Base-by-base conservation (phyloP, 2,329 filamentous ascomycete genomes). In the Tolypocladium amazonense region DNA sequence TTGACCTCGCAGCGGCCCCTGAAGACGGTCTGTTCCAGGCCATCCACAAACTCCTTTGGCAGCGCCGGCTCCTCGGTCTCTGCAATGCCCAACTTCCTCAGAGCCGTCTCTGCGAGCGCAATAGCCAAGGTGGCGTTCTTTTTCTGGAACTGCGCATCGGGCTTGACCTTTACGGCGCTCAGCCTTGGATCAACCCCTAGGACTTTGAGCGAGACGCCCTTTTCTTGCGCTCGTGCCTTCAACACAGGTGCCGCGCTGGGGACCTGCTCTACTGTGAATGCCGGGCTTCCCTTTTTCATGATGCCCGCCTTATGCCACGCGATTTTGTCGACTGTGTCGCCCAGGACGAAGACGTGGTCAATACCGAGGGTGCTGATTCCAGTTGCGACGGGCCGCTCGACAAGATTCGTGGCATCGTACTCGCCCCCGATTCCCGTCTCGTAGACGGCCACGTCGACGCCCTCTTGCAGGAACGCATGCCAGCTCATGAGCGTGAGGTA, bases 251-350 rank as follows among this genome's bases (percentile, higher is more conserved):
- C 70, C 1, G 78, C 79, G 1, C 68, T 73, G 2, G 76, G 69
- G 0, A 78, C 70, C 68, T 87, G 85, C 35, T 77, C 71, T 5
- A 84, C 74, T 0, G 82, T 84, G 56, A 88, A 87, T 2, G 83
- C 83, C 23, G 80, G 77, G 12, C 77, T 76, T 1, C 81, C 82
- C 0, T 68, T 59, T 72, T 89, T 89, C 75, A 89, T 84, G 60
- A 90, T 87, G 1, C 87, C 88, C 1, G 85, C 83, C 72, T 90
- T 90, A 72, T 90, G 86, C 87, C 87, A 89, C 0, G 87, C 85
- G 63, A 90, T 88, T 70, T 84, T 78, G 38, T 82, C 82, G 14
- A 88, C 74, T 0, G 84, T 87, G 23, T 79, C 72, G 4, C 88
- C 88, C 1, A 90, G 77, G 25, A 80, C 78, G 57, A 78, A 79